These are phyloP conservation scores for Drechslerella dactyloides DNA, from an alignment of 2,329 filamentous ascomycete species.

Conservation along the genomic window DNA sequence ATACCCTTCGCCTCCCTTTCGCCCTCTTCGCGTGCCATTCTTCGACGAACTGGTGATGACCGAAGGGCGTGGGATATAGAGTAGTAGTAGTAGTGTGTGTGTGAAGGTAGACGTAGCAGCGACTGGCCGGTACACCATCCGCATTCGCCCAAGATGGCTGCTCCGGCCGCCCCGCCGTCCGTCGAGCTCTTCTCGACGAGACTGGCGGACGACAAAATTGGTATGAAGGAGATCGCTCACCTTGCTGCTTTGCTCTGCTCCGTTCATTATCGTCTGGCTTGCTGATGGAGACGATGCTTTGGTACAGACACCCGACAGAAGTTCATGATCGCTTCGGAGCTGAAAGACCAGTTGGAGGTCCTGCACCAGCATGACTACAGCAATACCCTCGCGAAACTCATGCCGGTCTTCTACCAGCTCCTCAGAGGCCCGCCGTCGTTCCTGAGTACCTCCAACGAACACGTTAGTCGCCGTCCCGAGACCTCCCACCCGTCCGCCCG, in stretches of 20 bases:
- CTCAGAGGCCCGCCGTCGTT: constrained; percentile 87
- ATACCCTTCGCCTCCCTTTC: too few relatives aligned
- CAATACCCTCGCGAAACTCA: constrained; percentile 81
- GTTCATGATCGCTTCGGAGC: constrained; percentile 78
- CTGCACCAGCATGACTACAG: constrained; percentile 79
- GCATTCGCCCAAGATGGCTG: constrained; percentile 25
- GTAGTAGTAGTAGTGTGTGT: too few relatives aligned
- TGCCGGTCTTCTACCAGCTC: constrained; percentile 87
- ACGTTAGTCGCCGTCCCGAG: constrained; percentile 64
- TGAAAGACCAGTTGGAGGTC: constrained; percentile 90
- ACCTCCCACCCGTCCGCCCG: neutral
- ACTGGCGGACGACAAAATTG: constrained; percentile 50
- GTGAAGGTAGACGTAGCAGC: too few relatives aligned
- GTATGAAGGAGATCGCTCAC: constrained; percentile 14
- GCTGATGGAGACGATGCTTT: neutral
- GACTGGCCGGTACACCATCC: neutral
- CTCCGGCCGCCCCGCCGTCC: constrained; percentile 37
- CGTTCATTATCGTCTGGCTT: neutral
- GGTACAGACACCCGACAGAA: constrained; percentile 77
- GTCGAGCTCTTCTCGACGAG: constrained; percentile 51
- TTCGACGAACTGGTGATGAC: too few relatives aligned
- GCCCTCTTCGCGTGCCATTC: too few relatives aligned
- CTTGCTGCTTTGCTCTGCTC: neutral
- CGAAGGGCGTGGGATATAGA: too few relatives aligned
- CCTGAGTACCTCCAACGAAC: constrained; percentile 85